These are phyloP conservation scores for Dioscorea zingiberensis DNA, from an alignment of 106 monocot species.

Conservation along the genomic window DNA sequence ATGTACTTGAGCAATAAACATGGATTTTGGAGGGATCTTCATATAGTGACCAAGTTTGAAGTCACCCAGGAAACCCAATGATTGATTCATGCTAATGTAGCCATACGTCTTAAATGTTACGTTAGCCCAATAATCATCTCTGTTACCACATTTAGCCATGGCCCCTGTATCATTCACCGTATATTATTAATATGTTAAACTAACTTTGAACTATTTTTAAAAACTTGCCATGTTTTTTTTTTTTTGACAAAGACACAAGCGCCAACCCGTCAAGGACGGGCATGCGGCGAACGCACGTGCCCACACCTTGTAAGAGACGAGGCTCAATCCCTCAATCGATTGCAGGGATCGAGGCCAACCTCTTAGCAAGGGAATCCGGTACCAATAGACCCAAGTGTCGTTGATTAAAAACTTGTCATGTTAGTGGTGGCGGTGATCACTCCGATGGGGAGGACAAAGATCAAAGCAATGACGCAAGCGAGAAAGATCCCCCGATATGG, in stretches of 20 bases:
- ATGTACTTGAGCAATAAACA: slow-evolving; percentile 6
- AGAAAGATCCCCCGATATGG: not conserved
- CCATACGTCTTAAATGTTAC: slow-evolving; percentile 5
- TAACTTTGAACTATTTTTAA: too few relatives aligned
- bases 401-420: not conserved
- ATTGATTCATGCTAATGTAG: not conserved
- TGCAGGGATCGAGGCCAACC: too few relatives aligned
- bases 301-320: too few relatives aligned
- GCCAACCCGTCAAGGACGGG: too few relatives aligned
- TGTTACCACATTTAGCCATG: not conserved
- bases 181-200: too few relatives aligned
- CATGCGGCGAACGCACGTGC: too few relatives aligned
- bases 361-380: too few relatives aligned
- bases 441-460: not conserved
- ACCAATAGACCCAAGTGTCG: too few relatives aligned
- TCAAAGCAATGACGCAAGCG: not conserved
- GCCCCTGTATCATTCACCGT: not conserved
- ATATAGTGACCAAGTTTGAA: slow-evolving; percentile 11
- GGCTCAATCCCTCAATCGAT: too few relatives aligned
- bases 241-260: too few relatives aligned
- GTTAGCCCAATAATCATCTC: slow-evolving; percentile 4
- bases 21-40: slow-evolving; percentile 11
- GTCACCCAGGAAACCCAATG: not conserved
- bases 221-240: too few relatives aligned
- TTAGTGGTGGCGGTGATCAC: not conserved